A percentile compares a stretch with the other conserved stretches of the same genome.
Evolutionary conservation across 257 asterid species (phyloP).

Genomic region (Plantago ovata): DNA sequence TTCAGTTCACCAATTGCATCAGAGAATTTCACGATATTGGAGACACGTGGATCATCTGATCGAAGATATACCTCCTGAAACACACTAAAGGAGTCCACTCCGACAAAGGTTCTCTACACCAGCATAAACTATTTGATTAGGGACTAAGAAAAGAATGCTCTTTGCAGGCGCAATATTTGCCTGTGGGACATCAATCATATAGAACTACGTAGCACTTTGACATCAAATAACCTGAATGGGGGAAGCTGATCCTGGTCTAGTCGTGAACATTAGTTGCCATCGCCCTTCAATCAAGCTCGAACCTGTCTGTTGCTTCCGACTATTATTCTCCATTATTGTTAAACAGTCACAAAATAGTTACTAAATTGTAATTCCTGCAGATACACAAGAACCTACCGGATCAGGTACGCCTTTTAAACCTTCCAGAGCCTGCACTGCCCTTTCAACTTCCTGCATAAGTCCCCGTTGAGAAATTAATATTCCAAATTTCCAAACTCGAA

Average conservation of each 20-base stretch:
- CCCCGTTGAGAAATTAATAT: not conserved
- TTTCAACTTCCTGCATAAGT: slow-evolving; percentile 68
- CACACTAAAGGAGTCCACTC: slow-evolving; percentile 81
- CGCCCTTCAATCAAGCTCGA: slow-evolving; percentile 86
- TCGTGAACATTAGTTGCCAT: slow-evolving; percentile 95
- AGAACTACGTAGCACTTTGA: not conserved
- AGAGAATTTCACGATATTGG: slow-evolving; percentile 80
- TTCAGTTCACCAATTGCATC: slow-evolving; percentile 75
- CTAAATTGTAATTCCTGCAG: not conserved
- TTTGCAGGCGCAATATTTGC: not conserved
- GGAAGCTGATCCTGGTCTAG: slow-evolving; percentile 91
- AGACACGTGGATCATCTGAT: slow-evolving; percentile 73
- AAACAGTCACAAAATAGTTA: not conserved
- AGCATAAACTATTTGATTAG: not conserved
- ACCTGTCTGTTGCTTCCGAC: slow-evolving; percentile 49
- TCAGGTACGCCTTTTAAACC: slow-evolving; percentile 57
- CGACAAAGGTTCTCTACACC: slow-evolving; percentile 88
- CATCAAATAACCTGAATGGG: slow-evolving; percentile 62
- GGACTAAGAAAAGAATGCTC: not conserved
- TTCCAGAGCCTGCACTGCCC: slow-evolving; percentile 72
- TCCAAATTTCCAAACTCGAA: not conserved
- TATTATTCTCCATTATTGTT: not conserved
- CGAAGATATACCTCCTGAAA: slow-evolving; percentile 85
- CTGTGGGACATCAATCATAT: not conserved
- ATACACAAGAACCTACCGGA: slow-evolving; percentile 53